These are phyloP conservation scores for Diaporthe nobilis DNA, from an alignment of 2,329 filamentous ascomycete species.

Conservation along the genomic window DNA sequence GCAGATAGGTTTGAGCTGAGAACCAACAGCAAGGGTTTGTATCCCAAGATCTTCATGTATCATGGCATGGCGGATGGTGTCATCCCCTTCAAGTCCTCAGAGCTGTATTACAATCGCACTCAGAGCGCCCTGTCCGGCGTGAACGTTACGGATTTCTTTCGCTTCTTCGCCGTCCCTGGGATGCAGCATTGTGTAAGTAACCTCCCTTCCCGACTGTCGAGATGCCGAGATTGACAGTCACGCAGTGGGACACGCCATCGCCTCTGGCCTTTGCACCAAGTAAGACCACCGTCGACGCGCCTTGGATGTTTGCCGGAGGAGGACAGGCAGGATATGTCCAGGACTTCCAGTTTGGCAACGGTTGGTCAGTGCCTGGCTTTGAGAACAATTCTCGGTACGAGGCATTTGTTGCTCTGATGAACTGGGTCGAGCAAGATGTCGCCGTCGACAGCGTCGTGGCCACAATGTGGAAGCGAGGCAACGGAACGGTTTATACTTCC, in stretches of 20 bases:
- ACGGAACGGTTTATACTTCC: constrained; percentile 28
- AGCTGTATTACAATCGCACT: constrained; percentile 53
- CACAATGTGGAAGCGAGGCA: constrained; percentile 43
- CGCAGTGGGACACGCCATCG: constrained; percentile 30
- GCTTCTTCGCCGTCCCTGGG: constrained; percentile 63
- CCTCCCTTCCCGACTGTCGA: not conserved
- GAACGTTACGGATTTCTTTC: constrained; percentile 57
- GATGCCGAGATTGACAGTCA: not conserved
- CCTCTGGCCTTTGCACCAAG: constrained; percentile 30
- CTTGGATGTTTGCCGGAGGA: constrained; percentile 52
- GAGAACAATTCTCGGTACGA: constrained; percentile 53
- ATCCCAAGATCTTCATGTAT: constrained; percentile 60
- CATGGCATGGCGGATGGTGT: constrained; percentile 60
- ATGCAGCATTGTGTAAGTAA: constrained; percentile 57
- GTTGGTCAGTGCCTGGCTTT: constrained; percentile 45
- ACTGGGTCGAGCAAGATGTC: constrained; percentile 44
- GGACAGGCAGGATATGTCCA: constrained; percentile 46
- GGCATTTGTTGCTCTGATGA: constrained; percentile 41
- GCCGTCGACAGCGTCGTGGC: constrained; percentile 36
- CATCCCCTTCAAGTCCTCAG: constrained; percentile 54
- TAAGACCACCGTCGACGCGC: constrained; percentile 47
- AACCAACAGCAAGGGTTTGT: constrained; percentile 56
- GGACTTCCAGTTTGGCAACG: constrained; percentile 38
- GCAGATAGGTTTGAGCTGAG: constrained; percentile 55
- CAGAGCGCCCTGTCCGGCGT: constrained; percentile 46